phyloP scores from a whole-genome alignment of 2,329 filamentous ascomycete species.

The Mycosphaerella arachidis region DNA sequence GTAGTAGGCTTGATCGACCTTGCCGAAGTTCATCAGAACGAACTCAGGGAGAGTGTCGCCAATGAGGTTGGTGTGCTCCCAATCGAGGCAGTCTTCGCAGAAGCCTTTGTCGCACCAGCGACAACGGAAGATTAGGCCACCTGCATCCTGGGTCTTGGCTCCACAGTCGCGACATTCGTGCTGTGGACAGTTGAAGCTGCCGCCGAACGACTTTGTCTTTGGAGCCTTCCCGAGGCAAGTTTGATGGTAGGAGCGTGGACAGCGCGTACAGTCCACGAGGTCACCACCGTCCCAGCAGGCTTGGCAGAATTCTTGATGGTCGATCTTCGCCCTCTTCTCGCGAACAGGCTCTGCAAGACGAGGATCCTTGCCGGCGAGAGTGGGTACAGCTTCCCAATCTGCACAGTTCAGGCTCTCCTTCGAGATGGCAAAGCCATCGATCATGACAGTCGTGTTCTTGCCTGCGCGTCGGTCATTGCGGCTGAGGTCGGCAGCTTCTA shows the following conservation, averaged over 20 bases:
- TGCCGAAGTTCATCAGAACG: slow-evolving; percentile 45
- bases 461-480: slow-evolving; percentile 49
- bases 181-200: slow-evolving; percentile 50
- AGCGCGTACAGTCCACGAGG: slow-evolving; percentile 47
- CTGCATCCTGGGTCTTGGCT: slow-evolving; percentile 48
- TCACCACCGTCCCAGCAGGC: slow-evolving; percentile 49
- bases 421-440: slow-evolving; percentile 52
- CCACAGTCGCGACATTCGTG: slow-evolving; percentile 53
- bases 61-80: slow-evolving; percentile 46
- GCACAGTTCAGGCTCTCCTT: slow-evolving; percentile 53
- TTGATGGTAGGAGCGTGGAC: slow-evolving; percentile 53
- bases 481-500: slow-evolving; percentile 25
- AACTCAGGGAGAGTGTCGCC: slow-evolving; percentile 52
- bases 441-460: slow-evolving; percentile 56
- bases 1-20: slow-evolving; percentile 46
- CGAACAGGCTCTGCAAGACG: slow-evolving; percentile 47
- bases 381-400: slow-evolving; percentile 56
- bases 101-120: slow-evolving; percentile 53
- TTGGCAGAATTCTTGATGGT: slow-evolving; percentile 52
- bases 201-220: slow-evolving; percentile 40
- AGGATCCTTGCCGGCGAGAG: slow-evolving; percentile 52
- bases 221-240: slow-evolving; percentile 45
- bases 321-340: slow-evolving; percentile 45
- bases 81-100: slow-evolving; percentile 58
- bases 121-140: slow-evolving; percentile 50